Base-by-base conservation (phyloP, 192 early-diverging fungal genomes). In the Podila epigama region DNA sequence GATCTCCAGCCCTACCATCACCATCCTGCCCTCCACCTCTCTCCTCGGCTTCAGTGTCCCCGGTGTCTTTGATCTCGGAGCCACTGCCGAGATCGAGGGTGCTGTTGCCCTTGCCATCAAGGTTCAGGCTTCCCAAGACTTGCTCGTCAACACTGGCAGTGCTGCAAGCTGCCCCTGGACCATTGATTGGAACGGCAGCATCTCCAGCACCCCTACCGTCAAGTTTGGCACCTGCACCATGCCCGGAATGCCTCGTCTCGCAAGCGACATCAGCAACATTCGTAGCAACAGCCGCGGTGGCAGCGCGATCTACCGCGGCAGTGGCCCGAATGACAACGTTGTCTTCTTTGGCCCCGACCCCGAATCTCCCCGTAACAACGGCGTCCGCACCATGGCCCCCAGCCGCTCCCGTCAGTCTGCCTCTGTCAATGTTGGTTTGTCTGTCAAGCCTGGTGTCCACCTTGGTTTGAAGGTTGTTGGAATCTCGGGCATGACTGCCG, bases 51-150 rank as follows among this genome's bases (percentile, higher is more conserved):
- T 72, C 57, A 25, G 34, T 29, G 69, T 72, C 39, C 69, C 69
- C 34, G 69, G 69, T 54, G 62, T 60, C 39, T 72, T 72, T 60
- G 69, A 72, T 37, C 36, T 72, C n/a, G 69, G 69, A n/a, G 62
- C 62, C 37, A 64, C 36, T 36, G 31, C 58, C 13, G 62, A 34
- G 32, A 44, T 72, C 44, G 35, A 29, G 2, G 69, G 62, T 15
- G 6, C 57, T 0, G 57, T 72, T 31, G 29, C 56, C 15, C 15
- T 72, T 5, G 63, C 42, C 16, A 42, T 72, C 50, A 42, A 65
- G 16, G 69, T 72, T n/a, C 61, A 65, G 55, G 69, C 69, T 31
- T 58, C 69, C n/a, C 7, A 72, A 57, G 69, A 72, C 25, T 56
- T 72, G 28, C 41, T 72, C 61, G 57, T 72, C 57, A 72, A 72